Evolutionary conservation across 495 filamentous ascomycete genomes (phyloP).

Genomic region (Hyaloscypha variabilis): DNA sequence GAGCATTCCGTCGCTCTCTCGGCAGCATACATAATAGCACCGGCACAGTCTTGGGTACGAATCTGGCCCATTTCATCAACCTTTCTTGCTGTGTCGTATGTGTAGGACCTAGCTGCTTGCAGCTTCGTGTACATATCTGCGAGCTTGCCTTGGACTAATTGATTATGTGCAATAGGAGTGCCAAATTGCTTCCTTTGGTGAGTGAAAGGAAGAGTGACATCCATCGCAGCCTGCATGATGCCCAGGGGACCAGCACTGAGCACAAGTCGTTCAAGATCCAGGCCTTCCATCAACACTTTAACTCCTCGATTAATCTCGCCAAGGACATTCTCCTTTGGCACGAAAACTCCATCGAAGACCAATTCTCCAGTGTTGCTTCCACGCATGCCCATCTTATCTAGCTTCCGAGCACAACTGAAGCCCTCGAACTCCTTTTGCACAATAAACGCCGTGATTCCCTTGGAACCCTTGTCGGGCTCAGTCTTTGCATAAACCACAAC

Average conservation of each 20-base stretch:
- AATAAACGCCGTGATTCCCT: conserved; percentile 94
- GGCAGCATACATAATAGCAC: conserved; percentile 90
- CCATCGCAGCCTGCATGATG: conserved; percentile 91
- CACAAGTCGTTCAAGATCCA: conserved; percentile 93
- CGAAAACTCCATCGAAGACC: conserved; percentile 89
- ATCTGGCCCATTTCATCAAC: conserved; percentile 75
- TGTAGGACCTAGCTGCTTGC: conserved; percentile 79
- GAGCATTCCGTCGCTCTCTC: conserved; percentile 90
- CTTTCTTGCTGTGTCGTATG: conserved; percentile 71
- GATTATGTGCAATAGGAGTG: conserved; percentile 85
- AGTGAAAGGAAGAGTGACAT: conserved; percentile 86
- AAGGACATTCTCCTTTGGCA: conserved; percentile 79
- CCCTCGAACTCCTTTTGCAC: conserved; percentile 74
- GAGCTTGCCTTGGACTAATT: conserved; percentile 89
- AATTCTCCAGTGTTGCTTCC: conserved; percentile 96
- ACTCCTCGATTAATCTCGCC: conserved; percentile 82
- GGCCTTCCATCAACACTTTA: conserved; percentile 90
- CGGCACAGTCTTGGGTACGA: conserved; percentile 90
- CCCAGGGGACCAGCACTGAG: conserved; percentile 87
- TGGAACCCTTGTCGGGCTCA: conserved; percentile 73
- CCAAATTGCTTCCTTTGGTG: conserved; percentile 91
- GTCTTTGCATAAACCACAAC: conserved; percentile 97
- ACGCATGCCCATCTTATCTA: conserved; percentile 98
- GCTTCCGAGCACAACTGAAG: conserved; percentile 86
- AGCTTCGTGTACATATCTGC: conserved; percentile 98